These are phyloP conservation scores for Leptodontidium sp. DNA, from an alignment of 2,329 filamentous ascomycete species.

Conservation along the genomic window DNA sequence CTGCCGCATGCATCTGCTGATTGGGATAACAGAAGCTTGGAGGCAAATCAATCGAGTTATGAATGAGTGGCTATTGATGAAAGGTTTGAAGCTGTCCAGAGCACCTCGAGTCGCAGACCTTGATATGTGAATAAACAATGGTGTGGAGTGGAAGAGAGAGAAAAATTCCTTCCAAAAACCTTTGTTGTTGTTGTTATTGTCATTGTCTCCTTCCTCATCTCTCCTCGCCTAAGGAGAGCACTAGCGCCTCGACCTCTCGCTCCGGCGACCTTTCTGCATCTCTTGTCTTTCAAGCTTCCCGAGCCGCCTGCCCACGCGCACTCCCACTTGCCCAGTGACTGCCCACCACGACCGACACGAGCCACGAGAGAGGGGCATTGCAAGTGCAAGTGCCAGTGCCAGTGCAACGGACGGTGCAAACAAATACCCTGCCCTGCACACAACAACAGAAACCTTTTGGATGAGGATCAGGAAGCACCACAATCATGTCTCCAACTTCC, in stretches of 20 bases:
- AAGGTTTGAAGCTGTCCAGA: not conserved
- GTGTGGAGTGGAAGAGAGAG: not conserved
- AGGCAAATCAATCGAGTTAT: not conserved
- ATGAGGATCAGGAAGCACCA: conserved; percentile 32
- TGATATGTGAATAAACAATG: too few relatives aligned
- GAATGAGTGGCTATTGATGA: not conserved
- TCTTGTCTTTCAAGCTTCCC: not conserved
- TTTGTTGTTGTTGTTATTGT: not conserved
- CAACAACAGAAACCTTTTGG: conserved; percentile 18
- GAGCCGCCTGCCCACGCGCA: not conserved
- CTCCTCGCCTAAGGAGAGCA: too few relatives aligned
- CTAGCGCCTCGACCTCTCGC: not conserved
- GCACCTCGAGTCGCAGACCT: too few relatives aligned
- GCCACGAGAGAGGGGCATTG: too few relatives aligned
- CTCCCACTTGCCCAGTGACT: too few relatives aligned
- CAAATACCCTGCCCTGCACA: not conserved
- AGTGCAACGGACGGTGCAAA: too few relatives aligned
- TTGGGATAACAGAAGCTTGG: not conserved
- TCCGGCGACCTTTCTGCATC: conserved; percentile 14
- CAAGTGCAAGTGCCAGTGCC: too few relatives aligned
- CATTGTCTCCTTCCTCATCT: not conserved
- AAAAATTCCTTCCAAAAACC: not conserved
- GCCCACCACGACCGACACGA: too few relatives aligned
- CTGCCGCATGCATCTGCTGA: not conserved
- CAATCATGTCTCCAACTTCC: conserved; percentile 38